Conservation (phyloP, 1,284 basidiomycete genomes). For the Puccinia brachypodii region DNA sequence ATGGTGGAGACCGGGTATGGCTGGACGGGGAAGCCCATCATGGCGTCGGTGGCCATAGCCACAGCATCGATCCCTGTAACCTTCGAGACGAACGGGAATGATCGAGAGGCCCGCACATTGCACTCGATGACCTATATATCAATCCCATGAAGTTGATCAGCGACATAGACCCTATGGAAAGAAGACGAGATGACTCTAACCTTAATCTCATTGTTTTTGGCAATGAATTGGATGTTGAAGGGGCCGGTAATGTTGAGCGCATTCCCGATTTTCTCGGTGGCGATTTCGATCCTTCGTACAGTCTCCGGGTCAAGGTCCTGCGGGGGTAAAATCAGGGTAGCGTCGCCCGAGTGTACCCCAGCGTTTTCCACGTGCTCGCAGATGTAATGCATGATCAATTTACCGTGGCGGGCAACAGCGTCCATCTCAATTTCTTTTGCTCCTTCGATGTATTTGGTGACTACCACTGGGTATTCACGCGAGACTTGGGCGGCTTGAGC, state of each 20-base stretch:
- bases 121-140: conserved; percentile 90
- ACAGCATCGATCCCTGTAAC: conserved; percentile 97
- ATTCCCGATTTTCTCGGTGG: conserved; percentile 93
- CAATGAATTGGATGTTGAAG: conserved; percentile 99
- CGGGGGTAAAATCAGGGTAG: conserved; percentile 94
- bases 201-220: conserved; percentile 90
- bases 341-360: conserved; percentile 95
- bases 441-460: conserved; percentile 98
- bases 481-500: conserved; percentile 96
- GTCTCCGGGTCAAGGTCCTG: conserved; percentile 97
- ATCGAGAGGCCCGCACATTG: conserved; percentile 94
- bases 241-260: conserved; percentile 99
- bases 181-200: conserved; percentile 4
- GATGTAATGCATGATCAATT: conserved; percentile 99
- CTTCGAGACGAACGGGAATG: conserved; percentile 99
- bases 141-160: background rate
- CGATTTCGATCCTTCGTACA: conserved; percentile 91
- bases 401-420: conserved; percentile 92
- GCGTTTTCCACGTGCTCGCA: conserved; percentile 99
- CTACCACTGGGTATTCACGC: conserved; percentile 95
- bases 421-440: conserved; percentile 99
- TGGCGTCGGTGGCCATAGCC: conserved; percentile 97
- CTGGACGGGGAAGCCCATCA: conserved; percentile 85
- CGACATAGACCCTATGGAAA: background rate
- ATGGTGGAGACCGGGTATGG: conserved; percentile 75